phyloP scores from a whole-genome alignment of 2,329 filamentous ascomycete species.

The Talaromyces piceae region DNA sequence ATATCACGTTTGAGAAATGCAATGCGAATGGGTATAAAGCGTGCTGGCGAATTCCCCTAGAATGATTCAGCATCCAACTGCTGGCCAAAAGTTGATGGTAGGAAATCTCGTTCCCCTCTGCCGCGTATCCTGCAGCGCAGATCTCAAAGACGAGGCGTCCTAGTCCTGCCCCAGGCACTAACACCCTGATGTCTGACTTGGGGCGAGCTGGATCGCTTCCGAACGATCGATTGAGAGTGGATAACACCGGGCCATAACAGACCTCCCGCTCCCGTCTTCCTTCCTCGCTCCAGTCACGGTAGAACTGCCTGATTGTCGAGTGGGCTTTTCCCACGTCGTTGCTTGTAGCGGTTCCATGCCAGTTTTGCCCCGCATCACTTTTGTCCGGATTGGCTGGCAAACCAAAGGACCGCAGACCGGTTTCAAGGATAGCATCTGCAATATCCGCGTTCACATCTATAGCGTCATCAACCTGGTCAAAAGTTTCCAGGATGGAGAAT shows the following conservation, averaged over 20 bases:
- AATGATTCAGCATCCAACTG: constrained; percentile 50
- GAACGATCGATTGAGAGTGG: constrained; percentile 51
- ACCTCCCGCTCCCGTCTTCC: constrained; percentile 66
- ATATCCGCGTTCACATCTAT: constrained; percentile 84
- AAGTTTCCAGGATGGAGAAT: constrained; percentile 72
- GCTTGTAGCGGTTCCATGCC: constrained; percentile 63
- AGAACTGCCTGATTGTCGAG: constrained; percentile 88
- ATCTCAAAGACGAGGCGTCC: constrained; percentile 86
- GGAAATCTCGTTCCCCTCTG: constrained; percentile 91
- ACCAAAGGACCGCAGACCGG: constrained; percentile 61
- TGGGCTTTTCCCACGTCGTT: constrained; percentile 82
- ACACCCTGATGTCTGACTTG: constrained; percentile 51
- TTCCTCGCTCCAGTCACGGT: constrained; percentile 84
- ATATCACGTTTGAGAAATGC: constrained; percentile 77
- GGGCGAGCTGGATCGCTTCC: constrained; percentile 20
- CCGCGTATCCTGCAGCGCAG: constrained; percentile 61
- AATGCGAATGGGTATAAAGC: constrained; percentile 79
- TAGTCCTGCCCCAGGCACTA: constrained; percentile 85
- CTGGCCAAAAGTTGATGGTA: constrained; percentile 94
- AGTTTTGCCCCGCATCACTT: constrained; percentile 46
- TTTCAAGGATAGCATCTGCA: constrained; percentile 67
- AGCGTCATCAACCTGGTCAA: constrained; percentile 73
- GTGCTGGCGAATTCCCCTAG: constrained; percentile 54
- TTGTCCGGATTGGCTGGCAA: constrained; percentile 34
- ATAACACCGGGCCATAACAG: constrained; percentile 68